Evolutionary conservation across 1,139 yeast genomes (phyloP), one percentile per base, ranked within the genome.

Genomic region (Saccharomycopsis crataegensis): DNA sequence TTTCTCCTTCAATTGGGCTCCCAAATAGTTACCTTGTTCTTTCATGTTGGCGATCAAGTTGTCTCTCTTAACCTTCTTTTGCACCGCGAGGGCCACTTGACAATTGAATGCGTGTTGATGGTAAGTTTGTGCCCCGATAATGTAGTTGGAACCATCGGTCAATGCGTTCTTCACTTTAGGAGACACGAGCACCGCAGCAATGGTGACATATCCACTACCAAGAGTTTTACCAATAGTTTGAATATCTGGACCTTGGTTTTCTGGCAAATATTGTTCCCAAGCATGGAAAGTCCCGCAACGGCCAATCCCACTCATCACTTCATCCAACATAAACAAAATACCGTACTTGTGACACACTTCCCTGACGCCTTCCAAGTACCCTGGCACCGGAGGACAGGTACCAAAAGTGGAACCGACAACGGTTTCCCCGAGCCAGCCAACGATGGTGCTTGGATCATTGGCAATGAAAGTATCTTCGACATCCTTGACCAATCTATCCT

Each of bases 261-360:
- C 61, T 22, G 73, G 71, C 59, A 73, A 64, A 67, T 70, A 78
- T 57, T 71, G 73, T 58, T 78, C 80, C 81, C 82, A 80, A 60
- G 74, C 80, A 68, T 71, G 78, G 63, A 68, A 73, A 58, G 68
- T 65, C 55, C 79, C 79, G 62, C 72, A 68, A 64, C 86, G 73
- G 48, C 84, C 85, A 52, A 81, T 72, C 51, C 86, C 86, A 65
- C 84, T 79, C 85, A 80, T 80, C 48, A 80, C 83, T 67, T 81
- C 86, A 63, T 81, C 86, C 57, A 79, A 67, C 69, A 77, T 73
- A 65, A 81, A 71, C 53, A 81, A 63, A 44, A 79, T 75, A 59
- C 81, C 85, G 59, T 80, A 79, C 65, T 80, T 81, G 67, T 76
- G 75, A 63, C 83, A 77, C 42, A 81, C 63, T 42, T 69, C 74